phyloP scores from a whole-genome alignment of 768 basidiomycete species.

The Trametes elegans region DNA sequence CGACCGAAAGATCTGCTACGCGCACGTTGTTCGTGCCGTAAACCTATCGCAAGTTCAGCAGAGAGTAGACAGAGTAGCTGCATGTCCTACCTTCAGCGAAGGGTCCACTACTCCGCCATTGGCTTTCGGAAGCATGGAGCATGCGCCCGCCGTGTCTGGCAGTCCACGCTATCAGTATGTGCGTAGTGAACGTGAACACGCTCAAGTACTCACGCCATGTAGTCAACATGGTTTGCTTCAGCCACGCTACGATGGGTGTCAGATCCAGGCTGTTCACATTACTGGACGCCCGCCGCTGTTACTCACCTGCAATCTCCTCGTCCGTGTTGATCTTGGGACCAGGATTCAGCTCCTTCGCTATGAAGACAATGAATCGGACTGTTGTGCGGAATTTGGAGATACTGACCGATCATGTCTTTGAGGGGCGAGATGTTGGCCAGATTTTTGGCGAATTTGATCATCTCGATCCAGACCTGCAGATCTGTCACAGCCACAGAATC shows the following conservation, averaged over 20 bases:
- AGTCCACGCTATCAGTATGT: not conserved
- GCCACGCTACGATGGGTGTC: constrained; percentile 16
- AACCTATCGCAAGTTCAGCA: constrained; percentile 35
- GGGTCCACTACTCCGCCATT: constrained; percentile 52
- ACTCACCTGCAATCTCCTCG: constrained; percentile 24
- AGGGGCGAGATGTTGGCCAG: constrained; percentile 26
- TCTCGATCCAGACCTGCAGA: constrained; percentile 29
- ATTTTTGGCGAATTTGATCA: constrained; percentile 29
- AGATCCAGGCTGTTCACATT: not conserved
- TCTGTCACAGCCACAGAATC: constrained; percentile 18
- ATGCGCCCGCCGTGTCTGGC: constrained; percentile 46
- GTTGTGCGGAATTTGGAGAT: not conserved
- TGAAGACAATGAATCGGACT: not conserved
- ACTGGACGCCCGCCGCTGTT: not conserved
- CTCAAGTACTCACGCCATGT: constrained; percentile 27
- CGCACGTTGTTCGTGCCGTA: constrained; percentile 59
- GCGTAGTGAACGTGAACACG: not conserved
- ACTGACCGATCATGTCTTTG: constrained; percentile 26
- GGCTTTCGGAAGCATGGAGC: constrained; percentile 53
- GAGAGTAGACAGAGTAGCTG: no score
- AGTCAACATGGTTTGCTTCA: constrained; percentile 24
- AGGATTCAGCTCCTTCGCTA: constrained; percentile 32
- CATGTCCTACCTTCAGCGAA: constrained; percentile 41
- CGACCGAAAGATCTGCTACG: constrained; percentile 51
- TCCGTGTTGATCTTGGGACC: constrained; percentile 31